These are phyloP conservation scores for Xylariaceae sp. DNA, from an alignment of 2,329 filamentous ascomycete genomes.

Conservation along the genomic window DNA sequence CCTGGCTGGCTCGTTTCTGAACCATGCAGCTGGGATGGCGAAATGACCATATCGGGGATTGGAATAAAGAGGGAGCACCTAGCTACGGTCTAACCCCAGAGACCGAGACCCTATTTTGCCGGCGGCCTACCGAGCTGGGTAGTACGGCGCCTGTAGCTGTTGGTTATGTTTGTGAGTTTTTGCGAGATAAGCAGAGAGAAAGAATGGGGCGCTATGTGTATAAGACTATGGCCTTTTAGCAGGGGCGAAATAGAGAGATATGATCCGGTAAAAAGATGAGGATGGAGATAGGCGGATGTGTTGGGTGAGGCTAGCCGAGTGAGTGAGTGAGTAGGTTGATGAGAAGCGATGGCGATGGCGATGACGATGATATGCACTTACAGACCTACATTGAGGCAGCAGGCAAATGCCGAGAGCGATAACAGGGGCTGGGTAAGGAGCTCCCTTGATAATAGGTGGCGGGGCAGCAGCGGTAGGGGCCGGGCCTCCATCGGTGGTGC, in stretches of 20 bases:
- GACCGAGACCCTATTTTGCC: conserved; percentile 15
- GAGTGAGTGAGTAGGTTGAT: not conserved
- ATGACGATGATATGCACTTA: not conserved
- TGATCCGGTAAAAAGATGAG: not conserved
- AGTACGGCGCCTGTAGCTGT: not conserved
- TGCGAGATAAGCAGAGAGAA: not conserved
- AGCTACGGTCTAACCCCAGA: not conserved
- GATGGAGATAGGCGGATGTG: not conserved
- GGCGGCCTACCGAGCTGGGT: not conserved
- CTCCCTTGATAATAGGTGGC: not conserved
- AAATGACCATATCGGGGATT: conserved; percentile 8
- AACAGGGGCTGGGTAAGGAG: not conserved
- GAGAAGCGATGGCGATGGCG: not conserved
- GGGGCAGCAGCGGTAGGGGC: not conserved
- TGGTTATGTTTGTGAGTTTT: not conserved
- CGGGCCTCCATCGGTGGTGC: too few relatives aligned
- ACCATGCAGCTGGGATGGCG: not conserved
- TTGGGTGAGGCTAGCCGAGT: not conserved
- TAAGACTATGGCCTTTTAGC: not conserved
- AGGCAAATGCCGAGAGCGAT: not conserved
- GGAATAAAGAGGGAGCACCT: not conserved
- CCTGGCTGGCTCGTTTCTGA: not conserved
- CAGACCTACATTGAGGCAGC: not conserved
- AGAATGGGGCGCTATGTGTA: not conserved
- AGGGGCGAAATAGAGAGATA: not conserved